phyloP scores from a whole-genome alignment of 2,329 filamentous ascomycete genomes.

The Alternaria arborescens region DNA sequence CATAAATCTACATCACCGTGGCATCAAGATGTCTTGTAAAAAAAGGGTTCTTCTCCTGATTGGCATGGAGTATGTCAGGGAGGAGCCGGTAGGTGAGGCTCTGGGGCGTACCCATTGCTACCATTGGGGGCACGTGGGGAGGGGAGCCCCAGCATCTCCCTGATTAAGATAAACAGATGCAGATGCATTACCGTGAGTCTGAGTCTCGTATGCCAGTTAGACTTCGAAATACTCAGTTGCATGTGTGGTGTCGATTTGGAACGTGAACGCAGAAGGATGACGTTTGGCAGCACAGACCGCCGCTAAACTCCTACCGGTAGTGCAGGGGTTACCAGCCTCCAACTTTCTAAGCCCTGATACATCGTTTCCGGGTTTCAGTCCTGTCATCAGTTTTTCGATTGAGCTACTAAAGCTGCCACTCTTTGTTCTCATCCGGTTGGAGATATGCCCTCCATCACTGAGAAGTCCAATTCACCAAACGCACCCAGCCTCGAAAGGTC shows the following conservation, averaged over 20 bases:
- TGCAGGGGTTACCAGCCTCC: not conserved
- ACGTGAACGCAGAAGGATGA: not conserved
- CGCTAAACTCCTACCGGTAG: not conserved
- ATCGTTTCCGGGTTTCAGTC: not conserved
- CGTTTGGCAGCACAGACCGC: not conserved
- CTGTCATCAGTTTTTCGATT: not conserved
- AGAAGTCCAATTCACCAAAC: not conserved
- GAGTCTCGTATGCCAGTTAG: not conserved
- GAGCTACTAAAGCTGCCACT: not conserved
- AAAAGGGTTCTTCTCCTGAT: not conserved
- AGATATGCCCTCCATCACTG: not conserved
- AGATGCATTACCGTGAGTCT: not conserved
- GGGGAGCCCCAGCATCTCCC: not conserved
- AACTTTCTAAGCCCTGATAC: not conserved
- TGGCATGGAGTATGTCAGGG: not conserved
- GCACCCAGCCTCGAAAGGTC: not conserved
- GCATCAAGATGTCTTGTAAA: not conserved
- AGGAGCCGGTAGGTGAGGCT: not conserved
- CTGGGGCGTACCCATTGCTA: not conserved
- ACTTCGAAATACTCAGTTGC: not conserved
- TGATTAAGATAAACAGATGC: not conserved
- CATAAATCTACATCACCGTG: not conserved
- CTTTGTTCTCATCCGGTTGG: not conserved
- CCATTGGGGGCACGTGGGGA: not conserved
- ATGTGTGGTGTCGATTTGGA: not conserved